Percentiles rank a stretch among this genome's conserved stretches.
Conservation (phyloP, 2,329 filamentous ascomycete genomes). For the Venturia oleaginea region DNA sequence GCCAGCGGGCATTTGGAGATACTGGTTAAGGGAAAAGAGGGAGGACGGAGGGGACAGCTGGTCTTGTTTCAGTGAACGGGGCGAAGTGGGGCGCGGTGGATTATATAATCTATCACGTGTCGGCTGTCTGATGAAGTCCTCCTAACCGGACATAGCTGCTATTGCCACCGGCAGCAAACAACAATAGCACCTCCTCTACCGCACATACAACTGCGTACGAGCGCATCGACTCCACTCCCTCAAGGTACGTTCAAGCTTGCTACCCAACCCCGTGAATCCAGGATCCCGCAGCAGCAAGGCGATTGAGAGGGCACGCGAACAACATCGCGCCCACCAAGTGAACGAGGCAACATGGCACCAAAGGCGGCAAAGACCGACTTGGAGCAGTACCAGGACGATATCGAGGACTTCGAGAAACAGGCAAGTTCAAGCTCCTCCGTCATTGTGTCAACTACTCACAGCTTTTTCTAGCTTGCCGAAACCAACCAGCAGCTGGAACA, state of each 20-base stretch:
- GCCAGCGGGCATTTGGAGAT: too few species aligned
- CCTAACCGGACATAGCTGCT: too few species aligned
- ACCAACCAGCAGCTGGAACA: slow-evolving; percentile 67
- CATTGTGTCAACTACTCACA: not conserved
- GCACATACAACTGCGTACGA: not conserved
- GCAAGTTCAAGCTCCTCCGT: slow-evolving; percentile 26
- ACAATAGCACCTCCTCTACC: not conserved
- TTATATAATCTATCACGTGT: too few species aligned
- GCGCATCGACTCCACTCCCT: not conserved
- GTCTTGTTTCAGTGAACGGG: too few species aligned
- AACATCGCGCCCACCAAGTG: not conserved
- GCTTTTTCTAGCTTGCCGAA: slow-evolving; percentile 56
- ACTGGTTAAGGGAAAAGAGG: too few species aligned
- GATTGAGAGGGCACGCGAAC: not conserved
- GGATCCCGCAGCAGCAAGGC: not conserved
- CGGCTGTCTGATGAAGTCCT: too few species aligned
- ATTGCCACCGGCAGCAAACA: too few species aligned
- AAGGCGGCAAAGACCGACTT: slow-evolving; percentile 17
- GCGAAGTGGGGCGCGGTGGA: too few species aligned
- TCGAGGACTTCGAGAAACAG: slow-evolving; percentile 53
- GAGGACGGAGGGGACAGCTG: too few species aligned
- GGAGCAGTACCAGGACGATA: slow-evolving; percentile 27
- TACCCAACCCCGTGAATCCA: not conserved
- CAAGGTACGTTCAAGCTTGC: not conserved
- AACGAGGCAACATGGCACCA: not conserved